A percentile compares a stretch with the other conserved stretches of the same genome.
Conservation (phyloP, 2,329 filamentous ascomycete genomes). For the Exophiala oligosperma region DNA sequence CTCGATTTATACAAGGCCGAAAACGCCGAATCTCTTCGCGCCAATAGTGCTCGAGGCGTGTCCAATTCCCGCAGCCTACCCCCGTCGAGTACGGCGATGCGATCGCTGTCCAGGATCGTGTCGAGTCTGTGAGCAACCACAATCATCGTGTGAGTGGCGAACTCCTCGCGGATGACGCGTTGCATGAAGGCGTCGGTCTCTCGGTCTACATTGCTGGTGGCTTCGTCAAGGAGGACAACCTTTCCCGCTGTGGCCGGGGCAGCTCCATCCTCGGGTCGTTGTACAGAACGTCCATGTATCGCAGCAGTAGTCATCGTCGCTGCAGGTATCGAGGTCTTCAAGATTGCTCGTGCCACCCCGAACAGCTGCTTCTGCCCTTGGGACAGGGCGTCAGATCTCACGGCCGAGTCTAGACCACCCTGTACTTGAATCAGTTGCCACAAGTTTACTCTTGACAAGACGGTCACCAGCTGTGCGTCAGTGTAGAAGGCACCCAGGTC, state of each 20-base stretch:
- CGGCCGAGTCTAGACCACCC: conserved; percentile 40
- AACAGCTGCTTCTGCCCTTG: conserved; percentile 66
- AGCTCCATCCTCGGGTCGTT: no score
- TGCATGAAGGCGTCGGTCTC: conserved; percentile 60
- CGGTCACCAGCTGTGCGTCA: conserved; percentile 43
- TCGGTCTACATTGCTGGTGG: conserved; percentile 51
- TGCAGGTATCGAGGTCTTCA: conserved; percentile 37
- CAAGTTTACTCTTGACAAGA: conserved; percentile 49
- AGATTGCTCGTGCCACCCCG: conserved; percentile 59
- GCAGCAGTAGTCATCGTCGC: no score
- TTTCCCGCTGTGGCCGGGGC: conserved; percentile 28
- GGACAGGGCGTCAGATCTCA: conserved; percentile 51
- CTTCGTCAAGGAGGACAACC: conserved; percentile 47
- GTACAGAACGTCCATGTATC: no score
- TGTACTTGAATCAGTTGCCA: conserved; percentile 40
- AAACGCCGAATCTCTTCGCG: conserved; percentile 21
- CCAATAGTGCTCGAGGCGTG: conserved; percentile 32
- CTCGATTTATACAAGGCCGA: not conserved
- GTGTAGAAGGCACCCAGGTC: conserved; percentile 43
- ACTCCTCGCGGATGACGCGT: conserved; percentile 54
- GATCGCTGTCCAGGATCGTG: conserved; percentile 63
- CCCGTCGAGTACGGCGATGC: conserved; percentile 56
- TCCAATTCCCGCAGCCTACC: conserved; percentile 15
- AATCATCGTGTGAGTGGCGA: conserved; percentile 59
- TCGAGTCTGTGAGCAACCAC: conserved; percentile 58